Evolutionary conservation across 306 rosid species (phyloP).

Genomic region (Hippophae tibetana): DNA sequence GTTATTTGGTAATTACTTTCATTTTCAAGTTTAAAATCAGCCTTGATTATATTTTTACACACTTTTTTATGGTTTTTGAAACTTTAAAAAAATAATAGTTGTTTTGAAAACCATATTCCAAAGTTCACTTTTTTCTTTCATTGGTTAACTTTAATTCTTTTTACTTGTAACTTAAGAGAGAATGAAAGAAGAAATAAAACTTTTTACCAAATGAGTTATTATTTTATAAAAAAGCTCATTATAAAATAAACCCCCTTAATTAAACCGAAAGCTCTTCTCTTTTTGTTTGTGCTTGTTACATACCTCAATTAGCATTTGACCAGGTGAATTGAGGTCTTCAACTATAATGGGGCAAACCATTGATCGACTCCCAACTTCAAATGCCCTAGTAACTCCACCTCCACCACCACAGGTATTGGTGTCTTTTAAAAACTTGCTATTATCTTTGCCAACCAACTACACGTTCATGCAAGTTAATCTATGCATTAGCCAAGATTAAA

Average conservation of each 20-base stretch:
- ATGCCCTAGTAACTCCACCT: conserved; percentile 72
- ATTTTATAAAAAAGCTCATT: too few relatives aligned
- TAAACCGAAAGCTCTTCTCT: background rate
- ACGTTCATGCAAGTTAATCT: conserved; percentile 16
- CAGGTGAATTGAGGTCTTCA: conserved; percentile 64
- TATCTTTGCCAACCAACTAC: conserved; percentile 48
- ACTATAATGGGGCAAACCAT: conserved; percentile 74
- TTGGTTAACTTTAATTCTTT: too few relatives aligned
- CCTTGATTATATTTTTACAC: too few relatives aligned
- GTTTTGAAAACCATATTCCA: too few relatives aligned
- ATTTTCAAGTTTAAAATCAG: too few relatives aligned
- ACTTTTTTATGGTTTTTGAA: too few relatives aligned
- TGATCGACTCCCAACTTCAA: conserved; percentile 53
- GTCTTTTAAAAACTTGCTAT: conserved; percentile 35
- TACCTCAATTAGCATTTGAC: conserved; percentile 92
- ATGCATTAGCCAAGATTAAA: conserved; percentile 9
- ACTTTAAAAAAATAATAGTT: too few relatives aligned
- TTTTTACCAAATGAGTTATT: too few relatives aligned
- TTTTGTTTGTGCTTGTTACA: background rate
- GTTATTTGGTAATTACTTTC: background rate
- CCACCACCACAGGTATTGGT: conserved; percentile 17
- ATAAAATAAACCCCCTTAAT: background rate
- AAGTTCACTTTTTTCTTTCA: too few relatives aligned
- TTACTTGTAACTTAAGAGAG: too few relatives aligned
- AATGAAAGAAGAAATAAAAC: too few relatives aligned